These are phyloP conservation scores for Maudiozyma bulderi DNA, from an alignment of 805 yeast species.

Conservation along the genomic window DNA sequence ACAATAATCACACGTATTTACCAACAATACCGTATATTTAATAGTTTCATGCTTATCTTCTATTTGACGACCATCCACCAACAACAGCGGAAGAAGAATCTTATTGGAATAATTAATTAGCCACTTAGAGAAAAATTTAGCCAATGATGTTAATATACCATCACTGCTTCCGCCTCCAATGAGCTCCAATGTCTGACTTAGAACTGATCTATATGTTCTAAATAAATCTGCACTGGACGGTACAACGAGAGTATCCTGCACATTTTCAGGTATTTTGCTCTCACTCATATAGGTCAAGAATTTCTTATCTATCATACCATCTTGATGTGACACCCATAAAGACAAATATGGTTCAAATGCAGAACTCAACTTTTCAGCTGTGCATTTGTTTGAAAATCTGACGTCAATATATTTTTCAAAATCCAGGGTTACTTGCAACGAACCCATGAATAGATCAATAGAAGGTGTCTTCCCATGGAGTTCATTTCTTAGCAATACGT, in stretches of 20 bases:
- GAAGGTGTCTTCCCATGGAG: conserved; percentile 35
- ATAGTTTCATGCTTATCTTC: conserved; percentile 49
- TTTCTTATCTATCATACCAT: conserved; percentile 48
- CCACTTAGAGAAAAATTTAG: conserved; percentile 56
- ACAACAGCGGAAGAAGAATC: conserved; percentile 41
- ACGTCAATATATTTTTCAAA: conserved; percentile 69
- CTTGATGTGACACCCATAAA: conserved; percentile 84
- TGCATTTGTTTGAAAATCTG: conserved; percentile 42
- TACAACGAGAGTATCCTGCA: conserved; percentile 54
- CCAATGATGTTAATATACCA: conserved; percentile 32
- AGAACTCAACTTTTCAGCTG: conserved; percentile 40
- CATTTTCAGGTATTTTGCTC: conserved; percentile 41
- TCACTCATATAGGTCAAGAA: conserved; percentile 55
- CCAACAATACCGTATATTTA: conserved; percentile 54
- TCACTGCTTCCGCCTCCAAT: conserved; percentile 24
- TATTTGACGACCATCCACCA: conserved; percentile 32
- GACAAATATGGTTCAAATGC: conserved; percentile 79
- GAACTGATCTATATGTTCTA: conserved; percentile 59
- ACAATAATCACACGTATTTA: conserved; percentile 88
- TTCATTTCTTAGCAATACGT: conserved; percentile 39
- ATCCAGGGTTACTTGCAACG: conserved; percentile 69
- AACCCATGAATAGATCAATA: conserved; percentile 55
- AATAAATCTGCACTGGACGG: conserved; percentile 85
- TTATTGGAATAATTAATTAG: conserved; percentile 48
- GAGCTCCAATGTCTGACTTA: conserved; percentile 59